These are phyloP conservation scores for Scalesia atractyloides DNA, from an alignment of 129 eudicot genomes.

Conservation along the genomic window DNA sequence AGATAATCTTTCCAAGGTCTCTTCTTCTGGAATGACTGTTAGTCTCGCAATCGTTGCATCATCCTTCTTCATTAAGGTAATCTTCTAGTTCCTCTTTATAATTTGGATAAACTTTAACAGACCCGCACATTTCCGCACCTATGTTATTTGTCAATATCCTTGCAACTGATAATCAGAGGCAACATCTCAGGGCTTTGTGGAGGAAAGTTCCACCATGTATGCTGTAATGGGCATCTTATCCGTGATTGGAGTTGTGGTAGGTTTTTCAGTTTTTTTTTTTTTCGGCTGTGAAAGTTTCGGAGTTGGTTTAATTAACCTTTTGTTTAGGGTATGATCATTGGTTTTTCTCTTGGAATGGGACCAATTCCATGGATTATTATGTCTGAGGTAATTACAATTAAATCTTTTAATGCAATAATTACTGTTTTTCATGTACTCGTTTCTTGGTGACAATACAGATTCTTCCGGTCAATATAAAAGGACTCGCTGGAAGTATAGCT, in stretches of 20 bases:
- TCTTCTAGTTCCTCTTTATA: not conserved
- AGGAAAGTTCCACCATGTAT: constrained; percentile 50
- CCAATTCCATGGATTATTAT: constrained; percentile 95
- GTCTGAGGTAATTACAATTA: constrained; percentile 68
- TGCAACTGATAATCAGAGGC: constrained; percentile 14
- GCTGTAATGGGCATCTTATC: constrained; percentile 59
- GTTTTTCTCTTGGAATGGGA: constrained; percentile 93
- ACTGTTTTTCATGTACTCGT: not conserved
- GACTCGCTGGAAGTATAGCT: constrained; percentile 94
- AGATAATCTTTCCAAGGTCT: constrained; percentile 45
- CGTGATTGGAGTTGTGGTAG: constrained; percentile 88
- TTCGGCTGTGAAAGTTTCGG: constrained; percentile 11
- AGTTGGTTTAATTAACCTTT: constrained; percentile 13
- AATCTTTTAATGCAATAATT: not conserved
- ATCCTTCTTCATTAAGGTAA: constrained; percentile 79
- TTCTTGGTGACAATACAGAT: constrained; percentile 46
- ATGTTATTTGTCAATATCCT: not conserved
- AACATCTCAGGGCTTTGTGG: constrained; percentile 54
- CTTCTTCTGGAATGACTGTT: constrained; percentile 77
- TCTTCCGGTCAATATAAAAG: constrained; percentile 79
- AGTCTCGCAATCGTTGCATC: constrained; percentile 74
- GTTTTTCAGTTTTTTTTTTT: constrained; percentile 18
- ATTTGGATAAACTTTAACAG: not conserved
- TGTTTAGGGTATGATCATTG: constrained; percentile 67
- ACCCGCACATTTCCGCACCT: not conserved